These are phyloP conservation scores for Daldinia vernicosa DNA, from an alignment of 495 filamentous ascomycete species.

Conservation along the genomic window DNA sequence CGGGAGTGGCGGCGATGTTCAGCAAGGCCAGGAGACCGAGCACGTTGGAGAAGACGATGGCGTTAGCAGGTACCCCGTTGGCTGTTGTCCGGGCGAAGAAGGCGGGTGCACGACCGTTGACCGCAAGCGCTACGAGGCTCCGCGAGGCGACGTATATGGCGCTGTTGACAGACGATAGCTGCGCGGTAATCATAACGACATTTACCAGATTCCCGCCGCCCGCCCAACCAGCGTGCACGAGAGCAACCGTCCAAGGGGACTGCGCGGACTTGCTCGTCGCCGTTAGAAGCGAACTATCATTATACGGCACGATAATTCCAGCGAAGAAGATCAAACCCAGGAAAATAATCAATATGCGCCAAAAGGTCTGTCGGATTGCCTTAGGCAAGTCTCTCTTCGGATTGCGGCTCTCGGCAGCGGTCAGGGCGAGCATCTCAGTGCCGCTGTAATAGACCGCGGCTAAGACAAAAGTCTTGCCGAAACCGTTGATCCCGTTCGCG, in stretches of 20 bases:
- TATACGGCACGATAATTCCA: neutral
- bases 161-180: constrained; percentile 72
- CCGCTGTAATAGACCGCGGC: constrained; percentile 78
- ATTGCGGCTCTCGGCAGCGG: constrained; percentile 74
- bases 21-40: neutral
- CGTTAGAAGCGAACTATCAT: neutral
- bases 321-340: neutral
- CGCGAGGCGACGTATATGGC: constrained; percentile 76
- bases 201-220: constrained; percentile 73
- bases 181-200: constrained; percentile 71
- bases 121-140: constrained; percentile 67
- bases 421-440: constrained; percentile 76
- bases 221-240: neutral
- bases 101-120: constrained; percentile 55
- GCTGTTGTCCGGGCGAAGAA: neutral
- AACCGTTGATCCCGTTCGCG: constrained; percentile 62
- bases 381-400: constrained; percentile 70
- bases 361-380: constrained; percentile 65
- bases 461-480: constrained; percentile 73
- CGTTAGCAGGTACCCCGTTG: neutral
- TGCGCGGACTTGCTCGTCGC: neutral
- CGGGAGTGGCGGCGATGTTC: neutral
- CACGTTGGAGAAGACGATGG: neutral
- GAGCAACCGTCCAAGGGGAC: neutral
- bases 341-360: neutral